Conservation (phyloP, 2,329 filamentous ascomycete species). For the Xylaria sp. region DNA sequence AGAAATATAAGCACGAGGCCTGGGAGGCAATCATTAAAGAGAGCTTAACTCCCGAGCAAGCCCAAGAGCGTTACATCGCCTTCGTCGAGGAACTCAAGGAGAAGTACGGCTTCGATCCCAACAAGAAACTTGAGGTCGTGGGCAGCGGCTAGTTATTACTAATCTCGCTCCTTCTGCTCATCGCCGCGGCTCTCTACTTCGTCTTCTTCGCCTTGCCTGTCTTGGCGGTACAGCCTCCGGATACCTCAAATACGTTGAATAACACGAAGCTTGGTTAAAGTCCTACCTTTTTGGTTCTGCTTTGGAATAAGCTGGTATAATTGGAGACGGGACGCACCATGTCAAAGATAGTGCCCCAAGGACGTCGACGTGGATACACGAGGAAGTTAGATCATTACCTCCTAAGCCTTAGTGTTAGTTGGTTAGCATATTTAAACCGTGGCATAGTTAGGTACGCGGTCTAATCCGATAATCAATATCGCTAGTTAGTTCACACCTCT, state of each 20-base stretch:
- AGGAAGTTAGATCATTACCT: conserved; percentile 14
- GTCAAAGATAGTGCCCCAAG: conserved; percentile 3
- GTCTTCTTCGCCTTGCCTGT: conserved; percentile 11
- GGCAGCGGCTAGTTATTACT: conserved; percentile 35
- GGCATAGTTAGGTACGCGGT: not conserved
- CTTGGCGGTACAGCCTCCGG: too few relatives aligned
- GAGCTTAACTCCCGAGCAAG: conserved; percentile 69
- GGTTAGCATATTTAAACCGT: conserved; percentile 11
- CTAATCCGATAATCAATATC: not conserved
- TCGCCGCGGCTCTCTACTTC: conserved; percentile 14
- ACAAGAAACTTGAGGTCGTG: conserved; percentile 71
- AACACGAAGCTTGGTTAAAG: not conserved
- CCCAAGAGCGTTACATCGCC: conserved; percentile 81
- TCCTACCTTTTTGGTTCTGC: not conserved
- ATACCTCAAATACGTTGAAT: not conserved
- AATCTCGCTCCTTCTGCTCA: conserved; percentile 29
- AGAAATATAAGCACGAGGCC: conserved; percentile 81
- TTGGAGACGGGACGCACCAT: not conserved
- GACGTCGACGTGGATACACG: conserved; percentile 1
- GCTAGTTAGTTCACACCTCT: not conserved
- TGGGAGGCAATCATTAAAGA: conserved; percentile 79
- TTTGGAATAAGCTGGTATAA: not conserved
- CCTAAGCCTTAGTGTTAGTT: conserved; percentile 9
- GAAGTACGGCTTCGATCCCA: conserved; percentile 73
- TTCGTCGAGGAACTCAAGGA: conserved; percentile 77